Conservation (phyloP, 768 basidiomycete genomes). For the Russula emetica region DNA sequence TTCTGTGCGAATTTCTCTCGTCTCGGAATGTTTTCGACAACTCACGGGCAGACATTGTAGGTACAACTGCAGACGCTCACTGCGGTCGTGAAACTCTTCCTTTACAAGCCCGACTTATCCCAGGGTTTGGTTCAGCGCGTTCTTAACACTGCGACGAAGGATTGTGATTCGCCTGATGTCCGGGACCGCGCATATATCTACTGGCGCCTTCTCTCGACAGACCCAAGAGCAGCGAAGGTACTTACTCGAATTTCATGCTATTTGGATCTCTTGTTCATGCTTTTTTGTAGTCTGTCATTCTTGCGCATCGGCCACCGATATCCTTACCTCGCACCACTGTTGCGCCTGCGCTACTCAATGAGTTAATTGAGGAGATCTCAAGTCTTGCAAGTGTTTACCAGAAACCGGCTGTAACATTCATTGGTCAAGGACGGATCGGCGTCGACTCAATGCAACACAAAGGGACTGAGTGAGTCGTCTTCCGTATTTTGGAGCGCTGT, state of each 20-base stretch:
- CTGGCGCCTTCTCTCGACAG: conserved; percentile 92
- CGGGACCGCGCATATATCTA: conserved; percentile 97
- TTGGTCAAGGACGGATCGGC: conserved; percentile 86
- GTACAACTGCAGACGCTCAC: conserved; percentile 79
- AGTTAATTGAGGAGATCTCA: conserved; percentile 86
- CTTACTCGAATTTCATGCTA: conserved; percentile 1
- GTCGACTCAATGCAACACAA: conserved; percentile 71
- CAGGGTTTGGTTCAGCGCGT: conserved; percentile 92
- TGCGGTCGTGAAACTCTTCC: conserved; percentile 93
- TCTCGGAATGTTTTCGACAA: background rate
- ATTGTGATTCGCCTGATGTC: conserved; percentile 95
- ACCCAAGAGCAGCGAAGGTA: conserved; percentile 94
- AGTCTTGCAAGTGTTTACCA: conserved; percentile 93
- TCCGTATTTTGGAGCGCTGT: background rate
- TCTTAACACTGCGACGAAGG: conserved; percentile 90
- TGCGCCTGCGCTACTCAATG: conserved; percentile 80
- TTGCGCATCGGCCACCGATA: conserved; percentile 90
- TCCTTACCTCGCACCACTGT: conserved; percentile 90
- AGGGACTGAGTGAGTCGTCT: conserved; percentile 50
- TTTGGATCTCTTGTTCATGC: background rate
- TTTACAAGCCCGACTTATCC: conserved; percentile 90
- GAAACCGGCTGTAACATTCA: conserved; percentile 93
- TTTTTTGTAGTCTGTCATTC: conserved; percentile 66
- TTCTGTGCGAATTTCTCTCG: conserved; percentile 49
- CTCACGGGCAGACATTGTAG: conserved; percentile 22